These are phyloP conservation scores for Saturnispora diversa DNA, from an alignment of 805 yeast genomes.

Conservation along the genomic window DNA sequence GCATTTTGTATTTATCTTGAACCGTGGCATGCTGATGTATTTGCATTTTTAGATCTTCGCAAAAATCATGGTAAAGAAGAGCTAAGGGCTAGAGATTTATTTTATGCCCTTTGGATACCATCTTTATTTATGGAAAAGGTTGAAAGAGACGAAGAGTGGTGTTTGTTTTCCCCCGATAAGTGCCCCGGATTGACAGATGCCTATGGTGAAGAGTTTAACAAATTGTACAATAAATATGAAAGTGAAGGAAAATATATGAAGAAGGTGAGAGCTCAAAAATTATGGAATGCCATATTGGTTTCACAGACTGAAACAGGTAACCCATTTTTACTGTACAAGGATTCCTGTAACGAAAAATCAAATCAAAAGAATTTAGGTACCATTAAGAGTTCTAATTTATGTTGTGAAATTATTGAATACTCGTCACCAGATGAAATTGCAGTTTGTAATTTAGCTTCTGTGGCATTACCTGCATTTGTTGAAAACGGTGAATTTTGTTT, in stretches of 20 bases:
- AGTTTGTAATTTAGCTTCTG: conserved; percentile 88
- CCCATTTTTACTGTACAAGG: conserved; percentile 92
- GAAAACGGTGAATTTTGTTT: conserved; percentile 52
- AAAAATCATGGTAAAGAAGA: conserved; percentile 96
- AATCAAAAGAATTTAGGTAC: conserved; percentile 90
- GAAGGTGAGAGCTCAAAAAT: conserved; percentile 74
- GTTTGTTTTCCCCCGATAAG: conserved; percentile 80
- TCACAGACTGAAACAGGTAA: conserved; percentile 96
- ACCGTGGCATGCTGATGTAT: conserved; percentile 95
- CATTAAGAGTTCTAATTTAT: conserved; percentile 86
- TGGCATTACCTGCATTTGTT: conserved; percentile 79
- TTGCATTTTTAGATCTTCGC: conserved; percentile 76
- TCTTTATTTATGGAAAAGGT: conserved; percentile 92
- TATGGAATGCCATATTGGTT: conserved; percentile 84
- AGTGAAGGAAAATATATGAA: conserved; percentile 53
- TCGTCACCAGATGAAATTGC: conserved; percentile 91
- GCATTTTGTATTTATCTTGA: conserved; percentile 91
- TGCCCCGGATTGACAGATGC: conserved; percentile 80
- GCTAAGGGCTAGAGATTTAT: conserved; percentile 83
- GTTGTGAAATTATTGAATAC: conserved; percentile 91
- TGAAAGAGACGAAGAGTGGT: conserved; percentile 72
- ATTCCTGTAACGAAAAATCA: conserved; percentile 77
- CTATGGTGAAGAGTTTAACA: conserved; percentile 78
- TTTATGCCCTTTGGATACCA: conserved; percentile 91
- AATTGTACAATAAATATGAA: conserved; percentile 67